Evolutionary conservation across 805 yeast species (phyloP).

Genomic region (Sungouiozyma intestinalis): DNA sequence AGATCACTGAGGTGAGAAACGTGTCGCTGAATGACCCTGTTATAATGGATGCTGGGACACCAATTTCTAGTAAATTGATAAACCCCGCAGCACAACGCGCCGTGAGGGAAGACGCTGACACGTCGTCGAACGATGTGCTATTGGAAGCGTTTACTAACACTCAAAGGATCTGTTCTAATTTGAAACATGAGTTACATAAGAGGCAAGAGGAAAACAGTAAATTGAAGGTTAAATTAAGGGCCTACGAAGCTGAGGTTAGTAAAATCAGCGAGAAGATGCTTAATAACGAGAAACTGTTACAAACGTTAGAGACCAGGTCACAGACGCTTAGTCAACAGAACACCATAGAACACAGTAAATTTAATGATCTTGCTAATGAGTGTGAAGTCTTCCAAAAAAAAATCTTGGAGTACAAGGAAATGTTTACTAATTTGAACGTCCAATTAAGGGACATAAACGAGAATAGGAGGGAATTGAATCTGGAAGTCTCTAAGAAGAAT

Average conservation of each 20-base stretch:
- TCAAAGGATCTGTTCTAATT: conserved; percentile 27
- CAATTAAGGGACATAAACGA: conserved; percentile 20
- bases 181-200: conserved; percentile 26
- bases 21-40: conserved; percentile 5
- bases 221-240: conserved; percentile 18
- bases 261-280: conserved; percentile 16
- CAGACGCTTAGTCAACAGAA: conserved; percentile 17
- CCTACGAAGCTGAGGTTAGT: conserved; percentile 15
- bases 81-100: background rate
- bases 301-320: conserved; percentile 16
- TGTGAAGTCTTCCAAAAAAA: conserved; percentile 10
- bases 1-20: conserved; percentile 33
- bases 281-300: conserved; percentile 16
- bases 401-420: conserved; percentile 15
- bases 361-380: conserved; percentile 19
- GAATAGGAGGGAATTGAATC: conserved; percentile 12
- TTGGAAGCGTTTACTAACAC: conserved; percentile 33
- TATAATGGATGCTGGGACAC: background rate
- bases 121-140: conserved; percentile 29
- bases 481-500: conserved; percentile 16
- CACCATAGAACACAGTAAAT: conserved; percentile 11
- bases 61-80: background rate
- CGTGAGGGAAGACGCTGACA: conserved; percentile 1
- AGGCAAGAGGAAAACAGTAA: conserved; percentile 20
- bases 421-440: conserved; percentile 13